Evolutionary conservation across 2,329 filamentous ascomycete genomes (phyloP).

Genomic region (Sporothrix dimorphospora): DNA sequence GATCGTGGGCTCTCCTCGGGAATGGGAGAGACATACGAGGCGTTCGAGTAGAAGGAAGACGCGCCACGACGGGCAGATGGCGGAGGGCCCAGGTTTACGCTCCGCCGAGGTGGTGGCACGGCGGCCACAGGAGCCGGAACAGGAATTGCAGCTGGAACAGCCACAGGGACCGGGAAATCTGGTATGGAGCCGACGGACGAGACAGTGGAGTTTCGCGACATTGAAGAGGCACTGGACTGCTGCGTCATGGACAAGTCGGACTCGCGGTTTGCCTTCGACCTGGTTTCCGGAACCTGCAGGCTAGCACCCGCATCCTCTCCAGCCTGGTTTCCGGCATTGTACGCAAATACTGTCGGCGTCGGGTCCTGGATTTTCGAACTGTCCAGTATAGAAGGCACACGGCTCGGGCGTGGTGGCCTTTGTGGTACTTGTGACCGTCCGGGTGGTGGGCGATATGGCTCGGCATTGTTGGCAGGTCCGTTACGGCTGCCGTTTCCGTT

Average conservation of each 20-base stretch:
- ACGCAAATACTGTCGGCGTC: constrained; percentile 55
- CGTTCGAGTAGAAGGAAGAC: constrained; percentile 67
- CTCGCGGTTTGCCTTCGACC: constrained; percentile 46
- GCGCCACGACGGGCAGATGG: constrained; percentile 62
- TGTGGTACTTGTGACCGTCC: constrained; percentile 57
- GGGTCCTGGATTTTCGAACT: constrained; percentile 59
- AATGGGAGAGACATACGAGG: constrained; percentile 73
- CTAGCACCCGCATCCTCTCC: not conserved
- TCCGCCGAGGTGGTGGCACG: constrained; percentile 46
- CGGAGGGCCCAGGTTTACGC: constrained; percentile 61
- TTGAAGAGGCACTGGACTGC: constrained; percentile 42
- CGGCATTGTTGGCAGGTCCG: constrained; percentile 37
- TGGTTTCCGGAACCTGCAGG: not conserved
- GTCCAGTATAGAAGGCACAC: constrained; percentile 62
- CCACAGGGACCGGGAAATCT: constrained; percentile 57
- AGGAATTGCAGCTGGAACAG: constrained; percentile 35
- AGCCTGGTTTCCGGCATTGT: constrained; percentile 1
- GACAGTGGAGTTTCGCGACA: constrained; percentile 57
- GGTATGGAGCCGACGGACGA: constrained; percentile 62
- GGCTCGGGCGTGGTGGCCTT: constrained; percentile 62
- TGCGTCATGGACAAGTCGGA: constrained; percentile 50
- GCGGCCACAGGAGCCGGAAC: constrained; percentile 34
- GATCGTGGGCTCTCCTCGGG: constrained; percentile 68
- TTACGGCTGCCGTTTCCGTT: constrained; percentile 32
- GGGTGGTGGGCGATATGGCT: constrained; percentile 56